Conservation (phyloP, 2,329 filamentous ascomycete species). For the Chalara sp. region DNA sequence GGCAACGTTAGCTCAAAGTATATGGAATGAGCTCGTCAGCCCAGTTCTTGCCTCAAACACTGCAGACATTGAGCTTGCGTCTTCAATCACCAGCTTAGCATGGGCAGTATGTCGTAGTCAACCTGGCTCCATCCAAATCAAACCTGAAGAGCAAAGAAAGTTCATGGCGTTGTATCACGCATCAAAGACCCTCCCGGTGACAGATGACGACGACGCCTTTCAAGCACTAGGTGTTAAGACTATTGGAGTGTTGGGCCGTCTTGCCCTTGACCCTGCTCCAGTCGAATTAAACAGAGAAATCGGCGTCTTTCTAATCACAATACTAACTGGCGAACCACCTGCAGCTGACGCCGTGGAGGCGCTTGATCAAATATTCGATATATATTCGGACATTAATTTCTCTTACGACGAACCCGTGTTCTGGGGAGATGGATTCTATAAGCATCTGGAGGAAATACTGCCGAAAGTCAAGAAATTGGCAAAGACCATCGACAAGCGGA, state of each 20-base stretch:
- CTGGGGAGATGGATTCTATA: constrained; percentile 53
- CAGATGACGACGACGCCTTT: constrained; percentile 43
- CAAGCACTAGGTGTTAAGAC: constrained; percentile 58
- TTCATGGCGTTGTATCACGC: constrained; percentile 62
- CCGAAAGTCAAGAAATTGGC: constrained; percentile 49
- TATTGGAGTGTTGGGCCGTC: constrained; percentile 57
- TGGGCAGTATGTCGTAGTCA: constrained; percentile 57
- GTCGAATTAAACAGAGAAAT: constrained; percentile 52
- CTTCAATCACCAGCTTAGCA: constrained; percentile 55
- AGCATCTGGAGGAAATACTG: constrained; percentile 47
- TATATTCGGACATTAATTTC: constrained; percentile 56
- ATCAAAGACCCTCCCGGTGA: constrained; percentile 34
- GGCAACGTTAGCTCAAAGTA: constrained; percentile 43
- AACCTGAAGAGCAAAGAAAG: constrained; percentile 48
- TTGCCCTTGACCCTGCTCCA: constrained; percentile 50
- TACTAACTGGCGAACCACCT: constrained; percentile 45
- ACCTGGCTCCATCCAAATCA: constrained; percentile 40
- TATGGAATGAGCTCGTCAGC: constrained; percentile 52
- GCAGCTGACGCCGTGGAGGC: constrained; percentile 56
- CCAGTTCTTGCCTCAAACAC: constrained; percentile 54
- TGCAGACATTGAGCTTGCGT: constrained; percentile 53
- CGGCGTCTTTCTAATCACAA: constrained; percentile 53
- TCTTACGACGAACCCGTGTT: constrained; percentile 57
- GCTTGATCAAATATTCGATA: constrained; percentile 59
- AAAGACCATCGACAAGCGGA: constrained; percentile 56